Conservation (phyloP, 768 basidiomycete species). For the Rhodotorula kratochvilovae region DNA sequence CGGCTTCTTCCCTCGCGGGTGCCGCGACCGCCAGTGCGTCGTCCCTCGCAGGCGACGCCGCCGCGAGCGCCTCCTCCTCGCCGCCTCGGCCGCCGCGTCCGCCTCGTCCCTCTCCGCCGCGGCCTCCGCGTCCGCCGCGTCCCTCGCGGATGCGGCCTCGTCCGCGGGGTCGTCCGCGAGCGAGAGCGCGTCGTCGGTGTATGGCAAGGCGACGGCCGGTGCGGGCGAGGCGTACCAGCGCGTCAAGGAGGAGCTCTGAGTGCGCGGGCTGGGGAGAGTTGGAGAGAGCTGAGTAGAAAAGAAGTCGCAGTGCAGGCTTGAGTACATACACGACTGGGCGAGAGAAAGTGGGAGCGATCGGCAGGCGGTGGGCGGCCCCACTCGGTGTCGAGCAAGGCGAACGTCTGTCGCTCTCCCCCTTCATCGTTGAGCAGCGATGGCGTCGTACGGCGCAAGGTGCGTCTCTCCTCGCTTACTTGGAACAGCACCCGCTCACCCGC, state of each 20-base stretch:
- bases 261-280: no score
- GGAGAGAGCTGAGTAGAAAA: background rate
- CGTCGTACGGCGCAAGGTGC: slow-evolving; percentile 6
- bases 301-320: background rate
- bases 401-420: no score
- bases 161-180: background rate
- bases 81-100: background rate
- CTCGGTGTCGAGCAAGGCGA: no score
- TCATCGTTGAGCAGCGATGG: no score
- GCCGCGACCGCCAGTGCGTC: background rate
- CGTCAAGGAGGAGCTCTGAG: slow-evolving; percentile 34
- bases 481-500: background rate
- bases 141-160: no score
- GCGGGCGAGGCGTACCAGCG: background rate
- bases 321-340: no score
- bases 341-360: no score
- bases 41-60: background rate
- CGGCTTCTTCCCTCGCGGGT: background rate
- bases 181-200: slow-evolving; percentile 1
- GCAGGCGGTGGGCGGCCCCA: background rate
- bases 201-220: background rate
- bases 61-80: background rate
- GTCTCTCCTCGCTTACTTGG: background rate
- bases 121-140: no score
- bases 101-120: no score